Evolutionary conservation across 2,329 filamentous ascomycete species (phyloP), one percentile per base, ranked within the genome.

Genomic region (Byssothecium circinans): DNA sequence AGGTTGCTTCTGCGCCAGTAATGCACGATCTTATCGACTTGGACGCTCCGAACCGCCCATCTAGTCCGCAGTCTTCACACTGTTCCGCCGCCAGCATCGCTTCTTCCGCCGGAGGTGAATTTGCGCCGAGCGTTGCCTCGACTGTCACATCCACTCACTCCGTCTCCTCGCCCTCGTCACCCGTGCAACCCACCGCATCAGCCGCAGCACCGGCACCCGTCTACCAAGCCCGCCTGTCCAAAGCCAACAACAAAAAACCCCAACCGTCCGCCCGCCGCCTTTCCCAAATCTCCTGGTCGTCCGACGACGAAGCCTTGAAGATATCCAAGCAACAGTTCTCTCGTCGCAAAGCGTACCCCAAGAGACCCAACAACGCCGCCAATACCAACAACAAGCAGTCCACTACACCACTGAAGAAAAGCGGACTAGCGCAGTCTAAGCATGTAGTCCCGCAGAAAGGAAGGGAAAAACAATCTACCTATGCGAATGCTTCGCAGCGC

Each of bases 271-370:
- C 46, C 15, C 50, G 47, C 17, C 53, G 49, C 17, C 45, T 45
- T 36, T 57, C 54, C 2, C 37, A 56, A 18, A 38, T 47, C 22
- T 51, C 49, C 32, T 48, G 41, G 43, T 32, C 45, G 4, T 54
- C 57, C 4, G 35, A 37, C 30, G 47, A 46, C 20, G 45, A 41
- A 2, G 45, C 46, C 6, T 17, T 27, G 11, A 43, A 30, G 10
- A 4, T 36, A 20, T 14, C 14, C 14, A 43, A 46, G 15, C 17
- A 35, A 27, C 25, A 27, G n/a, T 25, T 15, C 3, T 41, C 19
- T 14, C 37, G 44, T 18, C 33, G 25, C 14, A 44, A 45, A n/a
- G 2, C 19, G 2, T 17, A 25, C 10, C 12, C 20, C 17, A 40
- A 51, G 23, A 41, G 50, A 11, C 15, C 1, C 36, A 34, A 3